Percentiles rank a stretch among this genome's conserved stretches.
Evolutionary conservation across 1,284 basidiomycete species (phyloP).

Genomic region (Puccinia horiana): DNA sequence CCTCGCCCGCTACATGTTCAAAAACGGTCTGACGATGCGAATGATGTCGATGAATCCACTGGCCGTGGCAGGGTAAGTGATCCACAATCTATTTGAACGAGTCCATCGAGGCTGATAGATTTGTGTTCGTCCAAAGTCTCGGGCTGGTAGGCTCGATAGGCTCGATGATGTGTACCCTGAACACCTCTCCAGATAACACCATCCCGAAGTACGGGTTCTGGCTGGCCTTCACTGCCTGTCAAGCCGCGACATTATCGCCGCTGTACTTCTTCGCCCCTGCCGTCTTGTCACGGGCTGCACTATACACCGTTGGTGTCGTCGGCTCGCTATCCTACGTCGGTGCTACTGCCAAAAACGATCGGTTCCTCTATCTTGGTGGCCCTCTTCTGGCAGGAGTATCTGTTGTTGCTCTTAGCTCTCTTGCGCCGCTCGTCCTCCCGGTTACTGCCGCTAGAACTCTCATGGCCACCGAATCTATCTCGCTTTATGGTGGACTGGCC

Average conservation of each 20-base stretch:
- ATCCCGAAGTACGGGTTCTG: slow-evolving; percentile 51
- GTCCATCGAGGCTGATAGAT: slow-evolving; percentile 74
- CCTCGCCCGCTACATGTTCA: slow-evolving; percentile 34
- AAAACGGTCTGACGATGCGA: slow-evolving; percentile 20
- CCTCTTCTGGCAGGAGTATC: slow-evolving; percentile 71
- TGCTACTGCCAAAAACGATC: slow-evolving; percentile 82
- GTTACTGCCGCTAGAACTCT: slow-evolving; percentile 72
- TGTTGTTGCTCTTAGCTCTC: slow-evolving; percentile 77
- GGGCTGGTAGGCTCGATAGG: slow-evolving; percentile 67
- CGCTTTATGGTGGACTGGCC: slow-evolving; percentile 80
- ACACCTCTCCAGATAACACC: slow-evolving; percentile 44
- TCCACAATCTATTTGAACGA: slow-evolving; percentile 65
- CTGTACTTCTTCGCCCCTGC: slow-evolving; percentile 83
- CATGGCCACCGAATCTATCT: slow-evolving; percentile 74
- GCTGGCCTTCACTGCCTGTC: slow-evolving; percentile 75
- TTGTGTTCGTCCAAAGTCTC: slow-evolving; percentile 67
- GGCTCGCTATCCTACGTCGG: slow-evolving; percentile 82
- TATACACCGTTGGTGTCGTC: slow-evolving; percentile 83
- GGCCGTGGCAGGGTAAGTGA: slow-evolving; percentile 26
- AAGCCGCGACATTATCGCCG: slow-evolving; percentile 78
- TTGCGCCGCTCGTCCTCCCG: slow-evolving; percentile 84
- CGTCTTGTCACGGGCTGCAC: slow-evolving; percentile 79
- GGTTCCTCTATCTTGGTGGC: slow-evolving; percentile 75
- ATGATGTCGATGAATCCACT: slow-evolving; percentile 46
- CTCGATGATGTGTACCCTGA: slow-evolving; percentile 54